Evolutionary conservation across 352 stramenopile species (phyloP).

Genomic region (Phytophthora cactorum): DNA sequence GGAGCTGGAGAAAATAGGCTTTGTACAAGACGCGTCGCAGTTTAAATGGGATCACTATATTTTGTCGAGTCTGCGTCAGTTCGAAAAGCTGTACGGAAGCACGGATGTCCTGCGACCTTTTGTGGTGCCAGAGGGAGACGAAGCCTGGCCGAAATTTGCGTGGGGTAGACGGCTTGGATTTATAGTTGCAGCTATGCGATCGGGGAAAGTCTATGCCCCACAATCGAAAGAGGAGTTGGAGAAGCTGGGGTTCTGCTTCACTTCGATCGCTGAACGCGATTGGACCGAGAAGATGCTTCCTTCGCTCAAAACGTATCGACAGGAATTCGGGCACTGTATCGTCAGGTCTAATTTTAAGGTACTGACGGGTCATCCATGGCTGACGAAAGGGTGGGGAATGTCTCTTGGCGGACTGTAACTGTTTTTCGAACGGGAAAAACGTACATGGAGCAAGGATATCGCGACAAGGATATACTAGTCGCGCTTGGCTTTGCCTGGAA

Average conservation of each 20-base stretch:
- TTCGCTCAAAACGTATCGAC: conserved; percentile 1
- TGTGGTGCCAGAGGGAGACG: conserved; percentile 7
- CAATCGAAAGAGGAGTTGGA: not conserved
- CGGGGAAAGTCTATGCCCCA: not conserved
- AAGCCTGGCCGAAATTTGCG: not conserved
- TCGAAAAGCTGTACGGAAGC: not conserved
- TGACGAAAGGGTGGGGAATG: no score
- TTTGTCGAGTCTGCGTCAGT: conserved; percentile 1
- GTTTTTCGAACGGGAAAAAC: no score
- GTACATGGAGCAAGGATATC: no score
- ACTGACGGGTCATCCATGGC: no score
- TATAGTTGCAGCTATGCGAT: not conserved
- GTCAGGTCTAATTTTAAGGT: no score
- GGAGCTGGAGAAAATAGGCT: not conserved
- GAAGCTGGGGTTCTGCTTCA: not conserved
- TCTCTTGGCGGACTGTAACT: no score
- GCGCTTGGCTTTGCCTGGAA: no score
- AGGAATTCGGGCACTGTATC: no score
- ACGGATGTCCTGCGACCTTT: not conserved
- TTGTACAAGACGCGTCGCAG: conserved; percentile 5
- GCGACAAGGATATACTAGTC: no score
- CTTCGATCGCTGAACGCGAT: not conserved
- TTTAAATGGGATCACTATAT: conserved; percentile 1
- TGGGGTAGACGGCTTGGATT: not conserved
- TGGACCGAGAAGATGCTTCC: conserved; percentile 5